Conservation (phyloP, 2,329 filamentous ascomycete genomes). For the Fusarium nygamai region DNA sequence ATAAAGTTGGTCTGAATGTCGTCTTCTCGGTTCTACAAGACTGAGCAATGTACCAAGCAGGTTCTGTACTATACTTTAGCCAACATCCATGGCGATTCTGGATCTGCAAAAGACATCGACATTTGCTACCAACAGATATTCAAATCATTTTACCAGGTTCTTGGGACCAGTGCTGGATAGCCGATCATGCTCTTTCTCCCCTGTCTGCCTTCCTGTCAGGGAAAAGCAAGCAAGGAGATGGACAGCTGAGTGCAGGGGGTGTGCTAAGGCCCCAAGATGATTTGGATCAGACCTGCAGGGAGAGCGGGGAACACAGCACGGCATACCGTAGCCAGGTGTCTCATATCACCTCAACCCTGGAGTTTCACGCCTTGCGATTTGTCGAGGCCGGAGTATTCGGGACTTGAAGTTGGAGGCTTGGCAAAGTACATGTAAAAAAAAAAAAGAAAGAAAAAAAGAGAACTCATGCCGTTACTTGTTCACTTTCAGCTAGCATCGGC, state of each 20-base stretch:
- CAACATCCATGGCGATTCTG: background rate
- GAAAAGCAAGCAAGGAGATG: conserved; percentile 4
- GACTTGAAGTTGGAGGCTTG: conserved; percentile 13
- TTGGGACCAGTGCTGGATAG: conserved; percentile 15
- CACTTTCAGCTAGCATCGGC: background rate
- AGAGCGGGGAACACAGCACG: conserved; percentile 24
- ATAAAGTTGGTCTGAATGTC: background rate
- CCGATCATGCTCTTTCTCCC: background rate
- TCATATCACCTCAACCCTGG: conserved; percentile 11
- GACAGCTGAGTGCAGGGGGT: conserved; percentile 26
- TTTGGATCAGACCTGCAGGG: conserved; percentile 25
- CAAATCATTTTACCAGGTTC: conserved; percentile 17
- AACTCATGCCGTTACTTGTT: background rate
- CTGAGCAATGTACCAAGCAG: background rate
- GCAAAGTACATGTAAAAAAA: background rate
- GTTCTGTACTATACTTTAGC: background rate
- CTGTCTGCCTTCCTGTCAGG: conserved; percentile 18
- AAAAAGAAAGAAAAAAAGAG: background rate
- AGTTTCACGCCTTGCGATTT: conserved; percentile 8
- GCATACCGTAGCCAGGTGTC: conserved; percentile 6
- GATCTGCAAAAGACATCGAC: background rate
- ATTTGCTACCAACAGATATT: background rate
- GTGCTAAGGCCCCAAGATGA: background rate
- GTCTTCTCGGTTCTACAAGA: background rate
- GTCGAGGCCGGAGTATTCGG: conserved; percentile 3